Base-by-base conservation (phyloP, 2,329 filamentous ascomycete genomes). In the Verticillium tricorpus region DNA sequence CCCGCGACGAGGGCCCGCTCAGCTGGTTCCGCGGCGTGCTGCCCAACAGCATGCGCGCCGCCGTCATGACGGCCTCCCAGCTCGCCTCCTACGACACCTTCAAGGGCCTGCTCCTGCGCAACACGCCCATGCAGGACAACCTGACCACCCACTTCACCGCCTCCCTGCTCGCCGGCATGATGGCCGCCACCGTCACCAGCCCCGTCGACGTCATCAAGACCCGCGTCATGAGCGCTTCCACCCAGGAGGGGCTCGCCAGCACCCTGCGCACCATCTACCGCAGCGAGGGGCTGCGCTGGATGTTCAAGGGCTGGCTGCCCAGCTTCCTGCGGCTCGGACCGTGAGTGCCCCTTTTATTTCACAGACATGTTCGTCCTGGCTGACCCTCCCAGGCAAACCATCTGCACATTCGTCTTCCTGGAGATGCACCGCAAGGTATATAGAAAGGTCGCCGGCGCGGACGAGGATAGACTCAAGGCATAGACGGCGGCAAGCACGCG, bases 191-290 rank as follows among this genome's bases (percentile, higher is more conserved):
- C 0, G 85, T 94, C 14, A 95, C 91, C 67, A 92, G 88, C 62
- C 92, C 92, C 0, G 88, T 96, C 58, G 92, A 96, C 74, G 92
- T 96, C 34, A 88, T 96, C 77, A 96, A 96, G 82, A 96, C 92
- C 11, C 82, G 91, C 28, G 85, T 96, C 69, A 96, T 96, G 92
- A 90, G 88, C 64, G 84, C 88, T 28, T 76, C 76, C 57, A 73
- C 77, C 64, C 70, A 78, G 65, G 75, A 84, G 66, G 80, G 83
- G 31, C 76, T 95, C 34, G 66, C 84, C 3, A 79, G 78, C 61
- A 74, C 93, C 25, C 76, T 96, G 60, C 76, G 78, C 52, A 86
- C 91, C 55, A 87, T 93, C 35, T 90, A 88, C 66, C 82, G 80
- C 60, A 78, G 84, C 19, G 91, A 96, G 71, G 92, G 92, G 1